Evolutionary conservation across 441 rosid species (phyloP).

Genomic region (Erodium moschatum): DNA sequence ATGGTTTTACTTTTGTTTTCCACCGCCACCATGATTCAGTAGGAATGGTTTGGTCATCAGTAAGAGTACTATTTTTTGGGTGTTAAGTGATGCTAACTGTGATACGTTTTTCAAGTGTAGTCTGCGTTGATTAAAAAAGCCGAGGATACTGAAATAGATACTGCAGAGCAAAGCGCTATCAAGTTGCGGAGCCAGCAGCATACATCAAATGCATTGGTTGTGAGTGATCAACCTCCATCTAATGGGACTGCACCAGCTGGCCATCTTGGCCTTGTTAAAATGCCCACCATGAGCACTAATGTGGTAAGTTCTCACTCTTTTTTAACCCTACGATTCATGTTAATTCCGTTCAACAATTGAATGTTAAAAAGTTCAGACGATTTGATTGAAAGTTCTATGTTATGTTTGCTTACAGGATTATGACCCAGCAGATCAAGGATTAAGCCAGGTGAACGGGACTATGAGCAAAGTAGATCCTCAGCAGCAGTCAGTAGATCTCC

Average conservation of each 20-base stretch:
- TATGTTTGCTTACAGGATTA: constrained; percentile 36
- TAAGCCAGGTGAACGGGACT: constrained; percentile 42
- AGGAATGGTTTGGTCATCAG: not conserved
- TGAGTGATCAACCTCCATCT: constrained; percentile 63
- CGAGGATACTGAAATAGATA: constrained; percentile 74
- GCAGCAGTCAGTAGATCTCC: constrained; percentile 59
- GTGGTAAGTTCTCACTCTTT: constrained; percentile 38
- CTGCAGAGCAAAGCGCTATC: constrained; percentile 97
- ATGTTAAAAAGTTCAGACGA: too few species aligned
- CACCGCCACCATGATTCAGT: not conserved
- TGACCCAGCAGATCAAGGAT: constrained; percentile 30
- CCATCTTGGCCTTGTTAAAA: constrained; percentile 53
- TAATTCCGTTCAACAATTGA: not conserved
- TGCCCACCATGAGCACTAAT: constrained; percentile 50
- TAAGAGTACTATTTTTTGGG: constrained; percentile 5
- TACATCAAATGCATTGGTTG: constrained; percentile 84
- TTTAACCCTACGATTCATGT: not conserved
- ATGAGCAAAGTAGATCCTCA: constrained; percentile 46
- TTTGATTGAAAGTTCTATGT: not conserved
- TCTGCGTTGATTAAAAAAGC: constrained; percentile 82
- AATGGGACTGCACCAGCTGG: constrained; percentile 55
- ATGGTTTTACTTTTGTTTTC: constrained; percentile 14
- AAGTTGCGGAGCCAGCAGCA: constrained; percentile 91
- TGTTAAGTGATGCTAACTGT: constrained; percentile 33
- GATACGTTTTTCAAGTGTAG: constrained; percentile 31